Percentiles rank a stretch among this genome's conserved stretches.
Conservation (phyloP, 2,329 filamentous ascomycete genomes). For the Ophiostoma tasmaniense region DNA sequence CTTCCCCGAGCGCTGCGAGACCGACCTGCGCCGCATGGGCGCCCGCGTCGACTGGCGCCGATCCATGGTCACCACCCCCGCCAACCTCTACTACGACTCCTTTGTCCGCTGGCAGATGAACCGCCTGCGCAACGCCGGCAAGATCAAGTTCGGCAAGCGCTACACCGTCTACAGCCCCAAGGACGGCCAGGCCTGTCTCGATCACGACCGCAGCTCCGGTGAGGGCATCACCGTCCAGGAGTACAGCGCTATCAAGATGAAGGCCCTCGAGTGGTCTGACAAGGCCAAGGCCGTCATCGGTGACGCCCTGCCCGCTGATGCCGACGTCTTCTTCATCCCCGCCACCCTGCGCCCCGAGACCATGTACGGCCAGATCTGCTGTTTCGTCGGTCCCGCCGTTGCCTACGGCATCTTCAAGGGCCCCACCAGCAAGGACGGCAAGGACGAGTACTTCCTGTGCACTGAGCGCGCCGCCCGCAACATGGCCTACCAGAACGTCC, state of each 20-base stretch:
- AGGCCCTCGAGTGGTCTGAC: slow-evolving; percentile 81
- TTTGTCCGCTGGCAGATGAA: slow-evolving; percentile 98
- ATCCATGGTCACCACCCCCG: slow-evolving; percentile 88
- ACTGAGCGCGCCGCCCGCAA: slow-evolving; percentile 62
- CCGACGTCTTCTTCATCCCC: slow-evolving; percentile 80
- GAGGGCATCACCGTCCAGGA: slow-evolving; percentile 81
- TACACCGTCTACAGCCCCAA: slow-evolving; percentile 47
- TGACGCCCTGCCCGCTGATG: slow-evolving; percentile 67
- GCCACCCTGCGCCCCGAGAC: slow-evolving; percentile 91
- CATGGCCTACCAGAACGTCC: slow-evolving; percentile 90
- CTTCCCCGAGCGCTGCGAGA: slow-evolving; percentile 71
- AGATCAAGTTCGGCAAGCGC: slow-evolving; percentile 79
- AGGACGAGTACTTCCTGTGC: slow-evolving; percentile 69
- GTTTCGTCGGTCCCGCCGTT: slow-evolving; percentile 87
- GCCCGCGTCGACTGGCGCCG: slow-evolving; percentile 88
- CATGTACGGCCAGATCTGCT: slow-evolving; percentile 97
- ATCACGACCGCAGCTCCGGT: slow-evolving; percentile 73
- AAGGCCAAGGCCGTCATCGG: slow-evolving; percentile 62
- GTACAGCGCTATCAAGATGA: slow-evolving; percentile 86
- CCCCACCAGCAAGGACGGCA: slow-evolving; percentile 39
- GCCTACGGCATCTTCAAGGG: slow-evolving; percentile 69
- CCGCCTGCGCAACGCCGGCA: slow-evolving; percentile 75
- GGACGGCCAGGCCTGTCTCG: slow-evolving; percentile 79
- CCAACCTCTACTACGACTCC: slow-evolving; percentile 92
- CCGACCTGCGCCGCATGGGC: slow-evolving; percentile 75